Percentiles rank a stretch among this genome's conserved stretches.
phyloP scores from a whole-genome alignment of 192 early-diverging fungal genomes.

The Coemansia sp. region DNA sequence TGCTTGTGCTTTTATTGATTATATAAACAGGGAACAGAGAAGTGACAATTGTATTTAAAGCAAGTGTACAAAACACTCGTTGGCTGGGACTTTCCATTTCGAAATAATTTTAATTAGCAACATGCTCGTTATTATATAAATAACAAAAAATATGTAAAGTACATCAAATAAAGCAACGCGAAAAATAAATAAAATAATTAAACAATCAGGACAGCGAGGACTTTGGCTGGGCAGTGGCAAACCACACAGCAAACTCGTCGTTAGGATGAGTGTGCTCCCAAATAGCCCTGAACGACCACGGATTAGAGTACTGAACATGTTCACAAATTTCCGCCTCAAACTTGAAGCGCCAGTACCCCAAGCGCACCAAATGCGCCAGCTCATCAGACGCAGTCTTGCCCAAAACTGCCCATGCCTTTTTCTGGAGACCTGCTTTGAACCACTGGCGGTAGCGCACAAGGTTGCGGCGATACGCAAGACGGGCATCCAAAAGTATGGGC shows the following conservation, averaged over 20 bases:
- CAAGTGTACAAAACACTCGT: too few species aligned
- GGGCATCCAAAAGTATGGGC: constrained; percentile 17
- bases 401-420: constrained; percentile 29
- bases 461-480: constrained; percentile 36
- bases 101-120: too few species aligned
- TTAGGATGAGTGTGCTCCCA: constrained; percentile 31
- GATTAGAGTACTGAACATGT: constrained; percentile 31
- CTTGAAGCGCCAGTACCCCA: constrained; percentile 50
- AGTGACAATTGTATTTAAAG: too few species aligned
- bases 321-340: constrained; percentile 37
- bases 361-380: constrained; percentile 26
- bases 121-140: too few species aligned
- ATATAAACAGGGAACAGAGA: too few species aligned
- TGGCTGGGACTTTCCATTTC: too few species aligned
- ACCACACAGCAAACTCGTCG: constrained; percentile 43
- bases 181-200: constrained; percentile 4
- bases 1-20: too few species aligned
- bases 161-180: neutral
- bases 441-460: constrained; percentile 44
- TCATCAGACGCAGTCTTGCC: constrained; percentile 14
- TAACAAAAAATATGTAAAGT: neutral
- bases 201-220: neutral
- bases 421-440: constrained; percentile 34
- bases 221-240: constrained; percentile 22
- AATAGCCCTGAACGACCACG: constrained; percentile 47